Evolutionary conservation across 2,329 filamentous ascomycete genomes (phyloP).

Genomic region (Fusarium phyllophilum): DNA sequence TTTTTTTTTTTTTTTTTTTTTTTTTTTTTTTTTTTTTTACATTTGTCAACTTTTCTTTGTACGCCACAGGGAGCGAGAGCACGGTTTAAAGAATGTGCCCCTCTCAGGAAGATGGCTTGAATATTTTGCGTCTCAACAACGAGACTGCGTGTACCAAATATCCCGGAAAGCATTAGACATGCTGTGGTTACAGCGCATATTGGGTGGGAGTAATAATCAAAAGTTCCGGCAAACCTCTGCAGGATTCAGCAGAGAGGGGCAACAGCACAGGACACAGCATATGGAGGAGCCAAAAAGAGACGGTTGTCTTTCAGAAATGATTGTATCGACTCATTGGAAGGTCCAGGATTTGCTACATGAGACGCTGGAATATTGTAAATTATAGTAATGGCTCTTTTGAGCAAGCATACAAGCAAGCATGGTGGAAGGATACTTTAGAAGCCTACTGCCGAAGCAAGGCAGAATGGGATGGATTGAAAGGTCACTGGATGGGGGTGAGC

Average conservation of each 20-base stretch:
- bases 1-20: too few relatives aligned
- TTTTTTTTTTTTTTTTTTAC: too few relatives aligned
- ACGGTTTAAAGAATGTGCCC: conserved; percentile 11
- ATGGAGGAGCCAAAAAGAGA: conserved; percentile 28
- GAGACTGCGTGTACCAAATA: conserved; percentile 48
- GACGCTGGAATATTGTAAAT: conserved; percentile 40
- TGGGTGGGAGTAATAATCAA: conserved; percentile 42
- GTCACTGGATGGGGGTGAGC: conserved; percentile 20
- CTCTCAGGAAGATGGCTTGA: conserved; percentile 17
- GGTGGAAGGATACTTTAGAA: conserved; percentile 13
- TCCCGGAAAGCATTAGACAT: conserved; percentile 45
- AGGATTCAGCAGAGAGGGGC: conserved; percentile 32
- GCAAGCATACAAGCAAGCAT: conserved; percentile 20
- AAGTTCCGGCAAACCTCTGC: conserved; percentile 38
- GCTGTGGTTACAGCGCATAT: conserved; percentile 43
- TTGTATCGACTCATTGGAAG: conserved; percentile 32
- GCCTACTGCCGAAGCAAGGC: conserved; percentile 13
- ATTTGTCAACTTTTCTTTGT: conserved; percentile 28
- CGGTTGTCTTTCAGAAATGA: conserved; percentile 27
- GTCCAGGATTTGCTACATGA: conserved; percentile 14
- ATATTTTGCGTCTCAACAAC: conserved; percentile 39
- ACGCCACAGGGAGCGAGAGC: conserved; percentile 3
- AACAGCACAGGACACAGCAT: conserved; percentile 28
- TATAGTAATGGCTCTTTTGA: conserved; percentile 40
- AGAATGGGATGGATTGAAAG: conserved; percentile 15